Evolutionary conservation across 1,284 basidiomycete genomes (phyloP), one percentile per base, ranked within the genome.

Genomic region (Ustilago bromivora): DNA sequence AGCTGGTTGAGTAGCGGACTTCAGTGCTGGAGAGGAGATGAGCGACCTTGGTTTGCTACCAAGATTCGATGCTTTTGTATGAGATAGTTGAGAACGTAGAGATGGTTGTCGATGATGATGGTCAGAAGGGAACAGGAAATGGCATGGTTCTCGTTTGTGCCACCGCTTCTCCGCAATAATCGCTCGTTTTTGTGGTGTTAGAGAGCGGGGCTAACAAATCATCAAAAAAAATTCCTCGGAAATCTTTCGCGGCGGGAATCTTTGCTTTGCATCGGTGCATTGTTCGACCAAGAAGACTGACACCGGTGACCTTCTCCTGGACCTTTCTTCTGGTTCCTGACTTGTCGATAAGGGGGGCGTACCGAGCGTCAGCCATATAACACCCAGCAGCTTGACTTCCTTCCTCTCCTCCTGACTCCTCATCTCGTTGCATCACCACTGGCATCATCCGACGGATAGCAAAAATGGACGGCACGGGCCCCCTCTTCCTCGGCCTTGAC

Each of bases 401-500:
- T 31, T 34, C 9, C 28, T 13, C 31, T 11, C n/a, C 56, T 3
- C 3, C 40, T 17, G 10, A 19, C 34, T 31, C 23, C 15, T 57
- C 34, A 4, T 31, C 12, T 12, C 9, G n/a, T 51, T 19, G n/a
- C 49, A 51, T 7, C 13, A 40, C 19, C 31, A 38, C 43, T 19
- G 19, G 10, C 43, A 46, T 46, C 40, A 46, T 19, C n/a, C 7
- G 43, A 17, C 19, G n/a, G 13, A 38, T 38, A 38, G 10, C n/a
- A 8, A 58, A 52, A 8, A 76, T 70, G 68, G n/a, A 58, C 15
- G 61, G 47, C 53, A 32, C 47, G 3, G 35, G 46, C 15, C 66
- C 83, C 1, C 90, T 92, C 63, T 95, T 94, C 85, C 91, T 96
- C 32, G 94, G 94, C 13, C 89, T 96, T 65, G 94, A 96, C 86